These are phyloP conservation scores for Dactylellina parvicollis DNA, from an alignment of 2,329 filamentous ascomycete genomes.

Conservation along the genomic window DNA sequence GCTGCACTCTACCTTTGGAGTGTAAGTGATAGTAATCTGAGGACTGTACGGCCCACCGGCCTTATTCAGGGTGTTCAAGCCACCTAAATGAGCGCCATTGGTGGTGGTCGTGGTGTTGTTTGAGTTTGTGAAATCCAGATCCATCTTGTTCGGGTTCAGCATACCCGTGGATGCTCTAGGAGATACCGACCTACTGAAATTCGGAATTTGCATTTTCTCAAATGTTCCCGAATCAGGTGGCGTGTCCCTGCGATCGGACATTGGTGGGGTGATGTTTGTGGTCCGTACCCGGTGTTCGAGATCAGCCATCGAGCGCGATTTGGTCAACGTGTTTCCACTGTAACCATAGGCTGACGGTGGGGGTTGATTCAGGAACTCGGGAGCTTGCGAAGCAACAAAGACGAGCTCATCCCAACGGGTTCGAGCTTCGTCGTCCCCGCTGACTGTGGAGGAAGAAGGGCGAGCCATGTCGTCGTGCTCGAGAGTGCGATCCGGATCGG, in stretches of 20 bases:
- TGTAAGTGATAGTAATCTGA: constrained; percentile 53
- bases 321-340: constrained; percentile 50
- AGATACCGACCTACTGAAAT: constrained; percentile 50
- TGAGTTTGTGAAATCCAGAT: constrained; percentile 47
- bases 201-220: constrained; percentile 55
- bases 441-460: constrained; percentile 46
- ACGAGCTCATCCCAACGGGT: constrained; percentile 52
- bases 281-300: constrained; percentile 52
- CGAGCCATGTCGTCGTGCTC: constrained; percentile 48
- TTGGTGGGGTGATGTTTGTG: constrained; percentile 52
- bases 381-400: constrained; percentile 50
- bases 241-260: constrained; percentile 51
- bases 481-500: constrained; percentile 50
- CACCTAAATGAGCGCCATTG: constrained; percentile 17
- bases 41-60: constrained; percentile 49
- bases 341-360: constrained; percentile 49
- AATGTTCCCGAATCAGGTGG: constrained; percentile 54
- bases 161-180: constrained; percentile 49
- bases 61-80: constrained; percentile 45
- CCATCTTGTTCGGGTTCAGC: constrained; percentile 50
- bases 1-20: constrained; percentile 51
- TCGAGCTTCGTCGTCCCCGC: constrained; percentile 47
- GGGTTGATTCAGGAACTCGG: constrained; percentile 49
- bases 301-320: constrained; percentile 53
- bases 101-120: no score